phyloP scores from a whole-genome alignment of 345 rosid genomes.

The Noccaea bulbosa region DNA sequence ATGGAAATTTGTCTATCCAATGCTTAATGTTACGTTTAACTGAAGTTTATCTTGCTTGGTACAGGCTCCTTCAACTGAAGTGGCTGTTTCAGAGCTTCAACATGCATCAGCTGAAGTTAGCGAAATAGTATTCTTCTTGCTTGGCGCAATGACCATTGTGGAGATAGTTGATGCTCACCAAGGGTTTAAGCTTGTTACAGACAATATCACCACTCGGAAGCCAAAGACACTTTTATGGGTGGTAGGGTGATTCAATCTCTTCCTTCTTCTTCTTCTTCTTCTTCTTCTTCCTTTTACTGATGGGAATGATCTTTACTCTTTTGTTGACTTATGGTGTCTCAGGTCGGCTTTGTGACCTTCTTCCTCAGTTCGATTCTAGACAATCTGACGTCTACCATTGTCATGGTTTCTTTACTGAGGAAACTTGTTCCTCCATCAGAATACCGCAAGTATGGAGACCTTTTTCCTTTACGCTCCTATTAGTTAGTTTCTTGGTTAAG shows the following conservation, averaged over 20 bases:
- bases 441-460: constrained; percentile 79
- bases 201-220: constrained; percentile 91
- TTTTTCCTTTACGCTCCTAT: constrained; percentile 15
- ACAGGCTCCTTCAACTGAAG: constrained; percentile 96
- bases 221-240: constrained; percentile 89
- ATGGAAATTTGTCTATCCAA: neutral
- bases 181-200: constrained; percentile 98
- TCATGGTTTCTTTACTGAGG: constrained; percentile 94
- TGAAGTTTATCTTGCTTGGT: constrained; percentile 38
- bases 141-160: constrained; percentile 98
- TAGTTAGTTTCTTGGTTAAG: neutral
- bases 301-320: neutral
- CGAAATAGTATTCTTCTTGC: constrained; percentile 93
- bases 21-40: neutral
- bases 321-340: constrained; percentile 43
- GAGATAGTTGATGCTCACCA: constrained; percentile 99
- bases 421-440: constrained; percentile 89
- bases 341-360: constrained; percentile 93
- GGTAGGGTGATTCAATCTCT: constrained; percentile 56
- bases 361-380: constrained; percentile 92
- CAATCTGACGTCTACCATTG: constrained; percentile 91
- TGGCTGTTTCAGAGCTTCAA: constrained; percentile 83
- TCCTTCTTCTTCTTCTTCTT: too few species aligned
- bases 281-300: neutral
- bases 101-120: constrained; percentile 96